Evolutionary conservation across 1,284 basidiomycete genomes (phyloP), one percentile per base, ranked within the genome.

Genomic region (Tilletia setariae): DNA sequence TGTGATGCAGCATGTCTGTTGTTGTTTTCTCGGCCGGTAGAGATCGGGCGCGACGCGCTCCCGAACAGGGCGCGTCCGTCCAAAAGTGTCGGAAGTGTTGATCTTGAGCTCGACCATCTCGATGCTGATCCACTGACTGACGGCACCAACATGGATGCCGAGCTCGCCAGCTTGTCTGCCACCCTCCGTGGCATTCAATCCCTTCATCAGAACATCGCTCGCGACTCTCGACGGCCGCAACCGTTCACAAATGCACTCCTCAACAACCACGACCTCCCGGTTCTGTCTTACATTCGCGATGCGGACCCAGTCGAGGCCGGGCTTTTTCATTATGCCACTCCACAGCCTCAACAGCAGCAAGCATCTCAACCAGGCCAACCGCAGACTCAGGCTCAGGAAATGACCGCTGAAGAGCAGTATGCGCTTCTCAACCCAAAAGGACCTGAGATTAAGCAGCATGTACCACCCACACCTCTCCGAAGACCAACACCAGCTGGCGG

Each of bases 201-300:
- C 23, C 75, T 61, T 30, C 56, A 71, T 35, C 73, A 74, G 64
- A 67, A 69, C 15, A 67, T 67, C 30, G 72, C 69, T 8, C 70
- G 70, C 64, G 74, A 71, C 51, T 69, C 71, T 32, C 69, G 68
- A 25, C 68, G 25, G 19, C 69, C 47, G 11, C 23, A 47, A 32
- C 78, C 76, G 19, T 80, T 80, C 69, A 78, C 79, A 43, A 68
- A 74, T 56, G 78, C 78, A 35, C 71, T 79, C 47, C 70, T 81
- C 66, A 79, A 80, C 56, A 72, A 76, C 43, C 68, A 70, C 43
- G 62, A 69, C 2, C 65, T 76, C 47, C 77, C 79, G 30, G 76
- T 81, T 61, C 64, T 76, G 32, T 74, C 74, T 51, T 78, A 76
- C 75, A 81, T 81, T 44, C 74, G 79, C 47, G 79, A 81, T 51